Base-by-base conservation (phyloP, 441 rosid genomes). In the Syzygium malaccense region DNA sequence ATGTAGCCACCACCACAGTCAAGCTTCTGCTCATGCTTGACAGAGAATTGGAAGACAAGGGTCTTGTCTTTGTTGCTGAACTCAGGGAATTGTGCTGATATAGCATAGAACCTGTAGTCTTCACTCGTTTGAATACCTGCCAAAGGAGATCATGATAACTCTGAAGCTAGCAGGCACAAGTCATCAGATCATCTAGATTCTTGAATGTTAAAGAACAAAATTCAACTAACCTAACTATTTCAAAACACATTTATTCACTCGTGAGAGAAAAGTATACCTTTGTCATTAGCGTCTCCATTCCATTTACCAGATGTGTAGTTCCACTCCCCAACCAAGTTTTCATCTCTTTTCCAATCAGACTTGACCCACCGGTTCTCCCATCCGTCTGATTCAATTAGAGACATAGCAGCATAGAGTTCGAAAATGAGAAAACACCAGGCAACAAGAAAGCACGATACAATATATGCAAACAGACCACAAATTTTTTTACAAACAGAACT, bases 1-100 rank as follows among this genome's bases (percentile, higher is more conserved):
- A 98, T 96, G 96, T 98, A 98, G 32, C 99, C 99, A 91, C 99
- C 99, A 90, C 99, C 98, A 92, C 98, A 96, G 89, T 97, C 99
- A 90, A 98, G 98, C 92, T 98, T 96, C 93, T 98, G 99, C 90
- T 98, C 99, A 60, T 96, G 98, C 96, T 97, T 97, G 88, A 95
- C 98, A 11, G 96, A 94, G 91, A 96, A 97, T 78, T 98, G 99
- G 94, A 97, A 97, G 64, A 98, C 99, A 4, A 98, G 91, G 2
- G 97, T 96, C 92, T 93, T 94, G 58, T 94, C 99, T 93, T 98
- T 98, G 94, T 95, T 98, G 93, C 95, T 98, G 92, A 98, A 92
- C 88, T 93, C 95, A 53, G 99, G 98, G 91, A 92, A 96, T 91
- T 96, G 96, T 87, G 98, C 98, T 48, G 99, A 98, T 88, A 96